A percentile compares a stretch with the other conserved stretches of the same genome.
phyloP scores from a whole-genome alignment of 192 early-diverging fungal species.

The Phlyctochytrium bullatum region DNA sequence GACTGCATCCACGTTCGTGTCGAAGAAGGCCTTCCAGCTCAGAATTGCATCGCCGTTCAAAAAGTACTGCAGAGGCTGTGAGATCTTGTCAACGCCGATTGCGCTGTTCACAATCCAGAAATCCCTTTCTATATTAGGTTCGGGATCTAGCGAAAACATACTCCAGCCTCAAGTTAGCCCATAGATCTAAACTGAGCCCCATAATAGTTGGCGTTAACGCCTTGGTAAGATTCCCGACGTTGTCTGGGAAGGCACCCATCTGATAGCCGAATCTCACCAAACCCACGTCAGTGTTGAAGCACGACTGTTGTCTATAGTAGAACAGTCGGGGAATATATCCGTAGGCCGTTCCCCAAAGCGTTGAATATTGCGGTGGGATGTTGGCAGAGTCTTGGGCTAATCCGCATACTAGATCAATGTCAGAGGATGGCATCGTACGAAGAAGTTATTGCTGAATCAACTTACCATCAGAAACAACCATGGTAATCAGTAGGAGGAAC shows the following conservation, averaged over 20 bases:
- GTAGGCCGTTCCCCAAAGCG: neutral
- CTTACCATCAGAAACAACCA: constrained; percentile 2
- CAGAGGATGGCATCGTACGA: neutral
- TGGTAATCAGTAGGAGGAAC: neutral
- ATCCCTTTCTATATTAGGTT: neutral
- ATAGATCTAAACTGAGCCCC: too few relatives aligned
- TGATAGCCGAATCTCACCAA: neutral
- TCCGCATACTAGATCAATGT: neutral
- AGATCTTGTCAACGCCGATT: neutral
- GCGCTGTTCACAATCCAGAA: neutral
- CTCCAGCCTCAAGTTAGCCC: too few relatives aligned
- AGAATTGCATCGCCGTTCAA: neutral
- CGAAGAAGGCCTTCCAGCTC: neutral
- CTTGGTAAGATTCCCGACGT: neutral
- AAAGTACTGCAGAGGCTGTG: neutral
- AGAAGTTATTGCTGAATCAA: too few relatives aligned
- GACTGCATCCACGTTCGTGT: neutral
- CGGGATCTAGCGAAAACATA: too few relatives aligned
- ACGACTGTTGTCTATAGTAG: neutral
- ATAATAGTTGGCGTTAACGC: neutral
- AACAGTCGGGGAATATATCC: neutral
- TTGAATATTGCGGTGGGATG: neutral
- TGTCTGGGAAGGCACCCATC: neutral
- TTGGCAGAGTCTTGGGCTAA: neutral
- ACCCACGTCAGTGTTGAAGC: neutral